Evolutionary conservation across 2,329 filamentous ascomycete genomes (phyloP), one percentile per base, ranked within the genome.

Genomic region (Diaporthe nobilis): DNA sequence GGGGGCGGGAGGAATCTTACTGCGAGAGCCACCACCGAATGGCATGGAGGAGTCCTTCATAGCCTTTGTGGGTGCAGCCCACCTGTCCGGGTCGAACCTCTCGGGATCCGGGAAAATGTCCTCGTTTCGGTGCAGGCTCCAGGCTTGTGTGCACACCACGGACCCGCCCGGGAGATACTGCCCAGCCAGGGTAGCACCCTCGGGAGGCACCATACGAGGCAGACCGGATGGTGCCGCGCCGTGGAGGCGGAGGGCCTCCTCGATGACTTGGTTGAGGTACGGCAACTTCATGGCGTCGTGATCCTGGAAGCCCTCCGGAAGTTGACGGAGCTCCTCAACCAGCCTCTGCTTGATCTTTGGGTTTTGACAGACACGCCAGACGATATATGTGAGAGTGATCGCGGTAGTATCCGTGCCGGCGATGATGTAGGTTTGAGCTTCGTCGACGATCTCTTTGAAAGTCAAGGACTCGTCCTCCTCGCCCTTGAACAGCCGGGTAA

Each of bases 331-430:
- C 77, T 86, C 85, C 1, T 79, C 74, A 0, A 85, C 78, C 0
- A 89, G 79, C 8, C 74, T 77, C 1, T 79, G 77, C 49, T 81
- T 81, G 37, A 86, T 75, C 0, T 78, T 71, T 0, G 82, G 81
- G 22, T 81, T 75, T 8, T 78, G 76, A 71, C 82, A 84, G 12
- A 87, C 79, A 7, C 81, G 78, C 85, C 85, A 89, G 8, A 86
- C 78, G 0, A 88, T 79, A 73, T 89, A 90, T 0, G 88, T 90
- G 58, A 90, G 76, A 0, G 87, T 87, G 17, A 85, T 83, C 1
- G 88, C 85, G 0, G 88, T 90, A 0, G 89, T 90, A 74, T 90
- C 88, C 51, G 84, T 88, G 2, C 89, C 89, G 1, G 88, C 89
- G 6, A 87, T 74, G 61, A 90, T 89, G 76, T 87, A 88, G 0